Evolutionary conservation across 2,329 filamentous ascomycete genomes (phyloP).

Genomic region (Trichoderma brevicompactum): DNA sequence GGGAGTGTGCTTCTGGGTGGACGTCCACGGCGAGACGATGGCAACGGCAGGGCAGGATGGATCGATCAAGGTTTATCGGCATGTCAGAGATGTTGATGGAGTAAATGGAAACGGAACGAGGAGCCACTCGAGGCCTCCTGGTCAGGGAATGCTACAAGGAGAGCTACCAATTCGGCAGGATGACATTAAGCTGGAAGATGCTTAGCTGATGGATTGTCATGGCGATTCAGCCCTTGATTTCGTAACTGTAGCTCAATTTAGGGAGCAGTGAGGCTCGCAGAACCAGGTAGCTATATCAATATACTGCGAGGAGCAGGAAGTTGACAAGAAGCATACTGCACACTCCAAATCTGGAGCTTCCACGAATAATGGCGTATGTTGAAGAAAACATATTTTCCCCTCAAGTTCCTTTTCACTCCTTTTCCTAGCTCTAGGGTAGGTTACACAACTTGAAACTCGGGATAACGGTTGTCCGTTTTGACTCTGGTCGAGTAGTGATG

Average conservation of each 20-base stretch:
- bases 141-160: constrained; percentile 61
- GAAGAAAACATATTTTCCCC: too few species aligned
- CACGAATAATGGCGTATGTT: too few species aligned
- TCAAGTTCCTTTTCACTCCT: too few species aligned
- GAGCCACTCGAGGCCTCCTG: constrained; percentile 37
- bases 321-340: too few species aligned
- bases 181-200: constrained; percentile 47
- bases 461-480: too few species aligned
- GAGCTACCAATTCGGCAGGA: constrained; percentile 51
- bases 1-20: constrained; percentile 69
- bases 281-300: background rate
- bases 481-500: too few species aligned
- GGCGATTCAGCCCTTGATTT: background rate
- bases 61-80: constrained; percentile 55
- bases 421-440: too few species aligned
- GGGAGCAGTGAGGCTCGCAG: background rate
- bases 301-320: background rate
- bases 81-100: constrained; percentile 33
- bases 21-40: constrained; percentile 60
- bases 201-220: background rate
- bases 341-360: too few species aligned
- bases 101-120: constrained; percentile 31
- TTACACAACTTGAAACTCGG: too few species aligned
- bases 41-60: constrained; percentile 62
- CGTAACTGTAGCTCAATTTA: background rate